Base-by-base conservation (phyloP, 2,329 filamentous ascomycete species). In the Ophiosphaerella narmari region DNA sequence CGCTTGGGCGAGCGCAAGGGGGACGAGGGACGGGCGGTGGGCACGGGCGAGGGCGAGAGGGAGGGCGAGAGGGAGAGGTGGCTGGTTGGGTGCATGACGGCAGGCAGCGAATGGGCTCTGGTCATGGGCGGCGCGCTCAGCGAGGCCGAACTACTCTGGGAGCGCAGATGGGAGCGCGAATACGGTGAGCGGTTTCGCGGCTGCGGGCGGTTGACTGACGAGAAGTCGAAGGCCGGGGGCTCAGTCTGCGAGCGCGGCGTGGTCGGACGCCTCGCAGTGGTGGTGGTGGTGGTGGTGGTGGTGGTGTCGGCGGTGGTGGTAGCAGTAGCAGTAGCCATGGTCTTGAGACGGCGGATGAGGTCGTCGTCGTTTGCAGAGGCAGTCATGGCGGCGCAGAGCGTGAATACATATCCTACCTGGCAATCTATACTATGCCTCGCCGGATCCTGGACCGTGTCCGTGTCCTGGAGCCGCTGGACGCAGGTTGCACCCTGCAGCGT, bases 161-260 rank as follows among this genome's bases (percentile, higher is more conserved):
- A 78, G 48, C 77, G 76, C 18, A 78, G 63, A 63, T 80, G 78
- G 31, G 66, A 66, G 47, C 77, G 71, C 26, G 74, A 71, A 59
- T 79, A 80, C 31, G 77, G 77, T n/a, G 77, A 78, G 24, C 75
- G 72, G 60, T 77, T 80, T 45, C 77, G 73, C 43, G 72, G 70
- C 48, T 67, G 70, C 38, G 62, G 54, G 44, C 62, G 59, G 63
- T 64, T 59, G 49, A 63, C 61, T 55, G 51, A 68, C 38, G 49
- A 59, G 32, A 62, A 48, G 29, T 55, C 57, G 14, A 46, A 37
- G 35, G 68, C 62, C 4, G 18, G 18, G 23, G 75, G 73, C 36
- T 78, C 73, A 21, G 75, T 77, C 46, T 71, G 68, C 48, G 68
- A 54, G 45, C 68, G 67, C 18, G 72, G 72, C 11, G 72, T 74